These are phyloP conservation scores for Camellia japonica DNA, from an alignment of 148 eudicot species.

Conservation along the genomic window DNA sequence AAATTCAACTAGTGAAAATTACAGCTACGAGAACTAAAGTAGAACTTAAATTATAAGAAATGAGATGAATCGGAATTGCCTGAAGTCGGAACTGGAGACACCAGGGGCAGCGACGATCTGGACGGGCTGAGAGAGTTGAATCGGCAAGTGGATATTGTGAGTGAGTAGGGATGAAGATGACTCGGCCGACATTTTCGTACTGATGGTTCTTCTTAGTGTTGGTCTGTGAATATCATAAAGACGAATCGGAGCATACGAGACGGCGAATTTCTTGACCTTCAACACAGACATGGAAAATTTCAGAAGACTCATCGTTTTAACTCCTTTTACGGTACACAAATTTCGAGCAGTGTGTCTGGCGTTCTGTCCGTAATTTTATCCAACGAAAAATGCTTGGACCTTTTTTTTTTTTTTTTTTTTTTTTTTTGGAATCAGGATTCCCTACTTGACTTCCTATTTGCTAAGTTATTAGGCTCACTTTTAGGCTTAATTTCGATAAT, in stretches of 20 bases:
- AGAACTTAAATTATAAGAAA: not conserved
- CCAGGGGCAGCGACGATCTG: slow-evolving; percentile 71
- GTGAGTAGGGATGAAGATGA: slow-evolving; percentile 39
- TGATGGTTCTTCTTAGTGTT: slow-evolving; percentile 21
- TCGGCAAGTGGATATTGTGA: slow-evolving; percentile 55
- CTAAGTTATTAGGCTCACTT: too few species aligned
- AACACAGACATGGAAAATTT: slow-evolving; percentile 2
- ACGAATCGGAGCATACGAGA: slow-evolving; percentile 8
- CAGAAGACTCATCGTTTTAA: slow-evolving; percentile 12
- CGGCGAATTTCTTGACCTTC: slow-evolving; percentile 2
- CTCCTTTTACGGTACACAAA: not conserved
- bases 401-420: too few species aligned
- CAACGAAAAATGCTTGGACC: too few species aligned
- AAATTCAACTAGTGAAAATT: too few species aligned
- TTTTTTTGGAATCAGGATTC: too few species aligned
- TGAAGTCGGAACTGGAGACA: slow-evolving; percentile 72
- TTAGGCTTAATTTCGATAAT: too few species aligned
- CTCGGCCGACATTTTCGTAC: slow-evolving; percentile 45
- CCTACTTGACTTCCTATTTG: too few species aligned
- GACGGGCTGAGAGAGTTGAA: slow-evolving; percentile 51
- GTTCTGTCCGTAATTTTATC: too few species aligned
- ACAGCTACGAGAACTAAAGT: too few species aligned
- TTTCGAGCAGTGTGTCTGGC: too few species aligned
- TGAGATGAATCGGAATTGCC: slow-evolving; percentile 28
- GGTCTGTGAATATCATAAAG: not conserved